phyloP scores from a whole-genome alignment of 495 filamentous ascomycete species.

The Bathelium albidoporum region DNA sequence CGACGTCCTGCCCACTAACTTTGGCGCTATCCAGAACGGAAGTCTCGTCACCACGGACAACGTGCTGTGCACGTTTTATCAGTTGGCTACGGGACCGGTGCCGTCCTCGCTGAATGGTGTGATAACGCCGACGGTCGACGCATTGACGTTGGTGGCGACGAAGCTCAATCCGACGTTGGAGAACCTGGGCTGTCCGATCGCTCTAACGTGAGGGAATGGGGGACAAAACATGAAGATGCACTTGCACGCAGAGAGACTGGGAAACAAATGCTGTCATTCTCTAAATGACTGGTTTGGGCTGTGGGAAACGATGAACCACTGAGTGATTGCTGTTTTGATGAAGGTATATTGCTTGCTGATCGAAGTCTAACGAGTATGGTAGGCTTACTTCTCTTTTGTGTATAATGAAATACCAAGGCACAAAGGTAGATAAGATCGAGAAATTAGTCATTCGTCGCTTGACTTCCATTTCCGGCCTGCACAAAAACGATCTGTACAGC shows the following conservation, averaged over 20 bases:
- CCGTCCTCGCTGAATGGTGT: slow-evolving; percentile 27
- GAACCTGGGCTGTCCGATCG: slow-evolving; percentile 29
- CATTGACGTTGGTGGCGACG: slow-evolving; percentile 19
- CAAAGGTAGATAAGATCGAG: too few species aligned
- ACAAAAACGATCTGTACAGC: not conserved
- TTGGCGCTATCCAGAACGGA: slow-evolving; percentile 26
- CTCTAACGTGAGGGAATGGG: slow-evolving; percentile 12
- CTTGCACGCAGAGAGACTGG: too few species aligned
- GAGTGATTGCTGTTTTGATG: not conserved
- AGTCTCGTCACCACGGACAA: slow-evolving; percentile 17
- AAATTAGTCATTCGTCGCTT: not conserved
- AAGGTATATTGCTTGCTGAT: not conserved
- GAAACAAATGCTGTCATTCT: too few species aligned
- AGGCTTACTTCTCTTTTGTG: not conserved
- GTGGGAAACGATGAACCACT: not conserved
- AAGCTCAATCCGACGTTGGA: slow-evolving; percentile 21
- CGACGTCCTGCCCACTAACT: slow-evolving; percentile 22
- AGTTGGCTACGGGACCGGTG: slow-evolving; percentile 27
- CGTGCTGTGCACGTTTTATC: slow-evolving; percentile 29
- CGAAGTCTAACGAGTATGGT: not conserved
- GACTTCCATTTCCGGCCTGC: not conserved
- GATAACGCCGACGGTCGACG: slow-evolving; percentile 25
- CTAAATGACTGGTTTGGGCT: too few species aligned
- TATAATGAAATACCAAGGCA: too few species aligned
- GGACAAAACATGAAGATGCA: not conserved